A percentile compares a stretch with the other conserved stretches of the same genome.
Evolutionary conservation across 176 grass and related monocot genomes (phyloP).

Genomic region (Aegilops umbellulata): DNA sequence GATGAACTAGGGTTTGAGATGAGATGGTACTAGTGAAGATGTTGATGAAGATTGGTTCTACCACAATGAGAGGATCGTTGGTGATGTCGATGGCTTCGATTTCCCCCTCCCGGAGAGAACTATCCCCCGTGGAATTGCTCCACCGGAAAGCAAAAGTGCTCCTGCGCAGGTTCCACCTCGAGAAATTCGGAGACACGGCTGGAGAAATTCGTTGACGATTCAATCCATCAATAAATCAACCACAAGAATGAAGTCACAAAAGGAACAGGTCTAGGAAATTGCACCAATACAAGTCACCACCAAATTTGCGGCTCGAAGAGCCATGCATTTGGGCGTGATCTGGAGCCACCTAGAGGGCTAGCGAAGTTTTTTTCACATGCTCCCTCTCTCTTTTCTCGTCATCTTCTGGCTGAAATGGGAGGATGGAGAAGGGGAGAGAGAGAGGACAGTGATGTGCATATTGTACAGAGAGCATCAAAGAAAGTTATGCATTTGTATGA

Average conservation of each 20-base stretch:
- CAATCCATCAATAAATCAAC: background rate
- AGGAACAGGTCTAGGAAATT: background rate
- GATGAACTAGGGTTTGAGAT: no score
- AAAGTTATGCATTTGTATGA: no score
- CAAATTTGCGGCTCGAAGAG: constrained; percentile 4
- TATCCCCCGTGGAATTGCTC: no score
- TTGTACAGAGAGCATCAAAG: no score
- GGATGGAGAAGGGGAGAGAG: background rate
- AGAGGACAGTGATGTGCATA: background rate
- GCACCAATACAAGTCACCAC: constrained; percentile 2
- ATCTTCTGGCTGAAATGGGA: background rate
- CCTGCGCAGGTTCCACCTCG: no score
- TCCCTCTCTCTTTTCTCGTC: background rate
- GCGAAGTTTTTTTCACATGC: background rate
- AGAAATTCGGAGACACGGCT: background rate
- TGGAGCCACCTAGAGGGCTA: background rate
- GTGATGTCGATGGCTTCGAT: no score
- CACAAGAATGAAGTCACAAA: background rate
- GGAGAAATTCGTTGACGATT: background rate
- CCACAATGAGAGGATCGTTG: no score
- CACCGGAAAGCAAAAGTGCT: no score
- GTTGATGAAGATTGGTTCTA: no score
- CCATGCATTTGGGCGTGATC: constrained; percentile 17
- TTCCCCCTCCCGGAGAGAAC: no score
- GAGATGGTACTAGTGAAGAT: no score